These are phyloP conservation scores for Aspergillus indologenus DNA, from an alignment of 495 filamentous ascomycete species.

Conservation along the genomic window DNA sequence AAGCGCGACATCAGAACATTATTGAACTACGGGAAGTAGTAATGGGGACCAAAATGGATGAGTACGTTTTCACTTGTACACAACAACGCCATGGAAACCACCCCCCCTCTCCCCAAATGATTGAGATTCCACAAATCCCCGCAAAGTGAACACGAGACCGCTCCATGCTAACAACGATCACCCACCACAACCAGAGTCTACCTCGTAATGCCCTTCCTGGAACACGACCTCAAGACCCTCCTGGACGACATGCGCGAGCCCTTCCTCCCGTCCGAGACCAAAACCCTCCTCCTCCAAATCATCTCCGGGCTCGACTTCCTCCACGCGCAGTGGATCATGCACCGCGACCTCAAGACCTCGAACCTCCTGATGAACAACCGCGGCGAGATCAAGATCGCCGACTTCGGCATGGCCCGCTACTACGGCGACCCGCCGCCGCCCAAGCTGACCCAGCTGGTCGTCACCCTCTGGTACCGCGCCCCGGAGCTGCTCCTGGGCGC, in stretches of 20 bases:
- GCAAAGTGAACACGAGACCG: too few species aligned
- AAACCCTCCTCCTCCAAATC: slow-evolving; percentile 84
- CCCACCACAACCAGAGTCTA: slow-evolving; percentile 59
- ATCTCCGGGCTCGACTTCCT: slow-evolving; percentile 79
- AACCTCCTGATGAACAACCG: slow-evolving; percentile 96
- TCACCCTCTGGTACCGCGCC: slow-evolving; percentile 94
- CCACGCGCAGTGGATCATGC: slow-evolving; percentile 88
- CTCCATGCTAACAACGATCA: too few species aligned
- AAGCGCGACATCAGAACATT: slow-evolving; percentile 68
- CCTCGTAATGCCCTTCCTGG: slow-evolving; percentile 96
- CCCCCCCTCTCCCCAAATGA: too few species aligned
- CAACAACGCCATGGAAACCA: too few species aligned
- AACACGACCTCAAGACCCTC: slow-evolving; percentile 95
- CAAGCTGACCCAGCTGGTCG: slow-evolving; percentile 88
- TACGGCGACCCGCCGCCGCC: slow-evolving; percentile 78
- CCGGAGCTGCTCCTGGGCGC: slow-evolving; percentile 88
- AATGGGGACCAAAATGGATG: slow-evolving; percentile 73
- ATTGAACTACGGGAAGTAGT: slow-evolving; percentile 83
- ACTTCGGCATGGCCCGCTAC: slow-evolving; percentile 97
- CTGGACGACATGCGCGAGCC: slow-evolving; percentile 92
- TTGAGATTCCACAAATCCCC: too few species aligned
- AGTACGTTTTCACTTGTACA: too few species aligned
- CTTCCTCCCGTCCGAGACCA: slow-evolving; percentile 89
- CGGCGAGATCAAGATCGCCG: slow-evolving; percentile 91
- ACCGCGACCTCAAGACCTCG: slow-evolving; percentile 94